These are phyloP conservation scores for Boehmeria nivea DNA, from an alignment of 306 rosid genomes.

Conservation along the genomic window DNA sequence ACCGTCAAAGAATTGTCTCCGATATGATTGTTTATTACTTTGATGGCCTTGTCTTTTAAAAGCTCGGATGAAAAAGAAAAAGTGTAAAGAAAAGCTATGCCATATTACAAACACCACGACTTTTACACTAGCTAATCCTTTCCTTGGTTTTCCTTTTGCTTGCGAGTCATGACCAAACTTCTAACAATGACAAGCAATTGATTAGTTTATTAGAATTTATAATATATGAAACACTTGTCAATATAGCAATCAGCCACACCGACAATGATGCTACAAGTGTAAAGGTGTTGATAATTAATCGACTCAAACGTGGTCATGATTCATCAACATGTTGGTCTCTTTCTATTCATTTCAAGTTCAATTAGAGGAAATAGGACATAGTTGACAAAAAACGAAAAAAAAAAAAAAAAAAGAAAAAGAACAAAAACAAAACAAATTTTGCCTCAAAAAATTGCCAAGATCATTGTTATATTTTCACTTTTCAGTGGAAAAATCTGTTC, in stretches of 20 bases:
- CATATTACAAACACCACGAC: background rate
- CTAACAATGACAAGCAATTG: background rate
- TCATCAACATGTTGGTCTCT: no score
- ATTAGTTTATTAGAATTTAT: background rate
- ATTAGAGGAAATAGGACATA: no score
- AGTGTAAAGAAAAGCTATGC: background rate
- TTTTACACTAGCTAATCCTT: background rate
- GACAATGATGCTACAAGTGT: constrained; percentile 1
- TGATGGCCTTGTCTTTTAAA: background rate
- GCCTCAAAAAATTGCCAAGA: no score
- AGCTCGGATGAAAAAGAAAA: background rate
- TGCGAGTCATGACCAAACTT: background rate
- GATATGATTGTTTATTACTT: background rate
- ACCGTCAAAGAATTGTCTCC: no score
- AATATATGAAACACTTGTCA: background rate
- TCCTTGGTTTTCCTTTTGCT: background rate
- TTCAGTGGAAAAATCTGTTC: no score
- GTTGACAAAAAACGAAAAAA: no score
- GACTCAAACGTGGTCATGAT: no score
- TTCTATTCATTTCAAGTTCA: no score
- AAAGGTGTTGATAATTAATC: no score
- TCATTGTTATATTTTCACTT: no score
- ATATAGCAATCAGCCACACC: background rate
- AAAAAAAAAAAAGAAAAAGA: no score
- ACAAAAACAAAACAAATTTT: no score